phyloP scores from a whole-genome alignment of 805 yeast genomes.

The Saccharomycopsis amapae region DNA sequence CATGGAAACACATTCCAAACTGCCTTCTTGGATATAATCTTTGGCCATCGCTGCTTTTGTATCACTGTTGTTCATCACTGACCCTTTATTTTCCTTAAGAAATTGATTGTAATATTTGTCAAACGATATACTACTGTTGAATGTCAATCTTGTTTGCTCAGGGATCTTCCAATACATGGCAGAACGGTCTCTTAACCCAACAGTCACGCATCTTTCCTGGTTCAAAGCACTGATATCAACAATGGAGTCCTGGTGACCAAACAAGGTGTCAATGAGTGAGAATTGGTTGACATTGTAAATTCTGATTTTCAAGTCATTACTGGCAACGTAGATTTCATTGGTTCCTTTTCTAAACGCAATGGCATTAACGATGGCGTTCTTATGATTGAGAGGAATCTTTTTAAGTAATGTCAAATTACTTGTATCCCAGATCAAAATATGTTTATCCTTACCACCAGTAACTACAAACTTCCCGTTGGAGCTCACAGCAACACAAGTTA shows the following conservation, averaged over 20 bases:
- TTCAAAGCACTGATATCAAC: constrained; percentile 73
- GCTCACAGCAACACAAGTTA: constrained; percentile 71
- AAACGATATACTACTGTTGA: constrained; percentile 66
- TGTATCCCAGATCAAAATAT: constrained; percentile 79
- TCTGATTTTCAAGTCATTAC: constrained; percentile 86
- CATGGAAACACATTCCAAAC: constrained; percentile 86
- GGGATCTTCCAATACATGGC: constrained; percentile 96
- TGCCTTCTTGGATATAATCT: constrained; percentile 63
- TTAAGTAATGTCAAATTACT: constrained; percentile 70
- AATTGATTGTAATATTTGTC: constrained; percentile 27
- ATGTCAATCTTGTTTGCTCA: constrained; percentile 89
- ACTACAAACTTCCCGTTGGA: constrained; percentile 85
- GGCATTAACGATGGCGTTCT: constrained; percentile 65
- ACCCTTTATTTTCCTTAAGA: constrained; percentile 32
- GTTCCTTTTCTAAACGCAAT: constrained; percentile 61
- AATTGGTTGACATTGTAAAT: constrained; percentile 80
- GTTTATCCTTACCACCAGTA: constrained; percentile 83
- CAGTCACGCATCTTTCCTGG: constrained; percentile 90
- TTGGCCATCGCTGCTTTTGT: constrained; percentile 32
- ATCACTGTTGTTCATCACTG: constrained; percentile 26
- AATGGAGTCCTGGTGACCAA: constrained; percentile 92
- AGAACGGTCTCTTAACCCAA: constrained; percentile 90
- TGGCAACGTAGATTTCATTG: constrained; percentile 84
- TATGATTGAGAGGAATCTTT: constrained; percentile 67
- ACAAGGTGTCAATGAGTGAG: constrained; percentile 82